Conservation (phyloP, 345 rosid species). For the Syzygium oleosum region DNA sequence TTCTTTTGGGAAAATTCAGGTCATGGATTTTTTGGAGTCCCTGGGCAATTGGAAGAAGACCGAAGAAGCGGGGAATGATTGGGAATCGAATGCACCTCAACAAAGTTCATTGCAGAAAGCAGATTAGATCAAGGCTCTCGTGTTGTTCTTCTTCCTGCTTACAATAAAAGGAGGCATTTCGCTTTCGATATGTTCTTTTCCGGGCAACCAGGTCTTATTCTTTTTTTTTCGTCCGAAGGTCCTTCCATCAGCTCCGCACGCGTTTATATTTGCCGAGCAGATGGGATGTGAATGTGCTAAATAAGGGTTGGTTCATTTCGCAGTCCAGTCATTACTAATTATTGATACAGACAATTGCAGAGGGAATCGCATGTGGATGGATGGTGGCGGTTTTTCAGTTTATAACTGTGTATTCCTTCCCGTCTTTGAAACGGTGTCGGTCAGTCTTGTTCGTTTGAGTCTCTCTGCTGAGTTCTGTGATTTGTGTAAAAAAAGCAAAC, state of each 20-base stretch:
- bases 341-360: neutral
- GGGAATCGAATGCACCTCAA: neutral
- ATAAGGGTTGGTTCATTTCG: neutral
- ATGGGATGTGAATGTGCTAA: neutral
- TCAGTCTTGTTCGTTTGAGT: neutral
- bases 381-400: neutral
- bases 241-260: neutral
- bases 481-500: neutral
- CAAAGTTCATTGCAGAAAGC: neutral
- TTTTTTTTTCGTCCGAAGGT: neutral
- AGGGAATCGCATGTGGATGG: neutral
- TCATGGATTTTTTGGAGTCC: constrained; percentile 66
- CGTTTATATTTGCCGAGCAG: neutral
- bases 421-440: neutral
- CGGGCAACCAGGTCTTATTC: neutral
- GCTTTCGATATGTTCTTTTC: neutral
- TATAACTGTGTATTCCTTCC: neutral
- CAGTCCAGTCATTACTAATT: neutral
- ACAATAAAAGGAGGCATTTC: neutral
- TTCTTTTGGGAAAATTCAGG: constrained; percentile 29
- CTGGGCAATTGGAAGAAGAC: constrained; percentile 59
- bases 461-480: neutral
- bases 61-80: neutral
- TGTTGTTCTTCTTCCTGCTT: neutral
- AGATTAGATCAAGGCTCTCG: neutral